Evolutionary conservation across 148 eudicot genomes (phyloP).

Genomic region (Polygonum aviculare): DNA sequence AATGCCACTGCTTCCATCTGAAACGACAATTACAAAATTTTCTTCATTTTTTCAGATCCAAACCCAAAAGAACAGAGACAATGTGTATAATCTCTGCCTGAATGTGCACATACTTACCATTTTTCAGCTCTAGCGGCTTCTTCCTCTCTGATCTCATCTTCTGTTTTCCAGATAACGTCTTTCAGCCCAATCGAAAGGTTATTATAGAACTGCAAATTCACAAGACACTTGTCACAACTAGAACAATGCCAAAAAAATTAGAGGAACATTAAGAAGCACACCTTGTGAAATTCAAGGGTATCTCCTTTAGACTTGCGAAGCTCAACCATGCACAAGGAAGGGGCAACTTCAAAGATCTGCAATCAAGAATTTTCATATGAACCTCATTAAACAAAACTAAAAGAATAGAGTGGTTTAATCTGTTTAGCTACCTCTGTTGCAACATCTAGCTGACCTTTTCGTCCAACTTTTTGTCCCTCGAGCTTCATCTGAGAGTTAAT

Average conservation of each 20-base stretch:
- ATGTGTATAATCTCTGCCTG: not conserved
- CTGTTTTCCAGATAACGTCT: conserved; percentile 82
- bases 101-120: not conserved
- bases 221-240: not conserved
- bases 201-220: conserved; percentile 67
- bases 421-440: conserved; percentile 68
- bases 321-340: conserved; percentile 85
- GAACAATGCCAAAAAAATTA: not conserved
- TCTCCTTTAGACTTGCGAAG: conserved; percentile 84
- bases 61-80: not conserved
- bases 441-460: conserved; percentile 83
- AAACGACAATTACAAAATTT: not conserved
- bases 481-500: conserved; percentile 57
- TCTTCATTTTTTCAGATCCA: not conserved
- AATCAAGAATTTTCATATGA: not conserved
- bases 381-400: too few relatives aligned
- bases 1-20: not conserved
- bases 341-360: conserved; percentile 94
- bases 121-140: conserved; percentile 8
- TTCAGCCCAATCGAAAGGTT: conserved; percentile 81
- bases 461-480: conserved; percentile 79
- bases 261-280: conserved; percentile 8
- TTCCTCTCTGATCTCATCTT: conserved; percentile 57
- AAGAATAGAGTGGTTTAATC: not conserved
- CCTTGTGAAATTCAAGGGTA: conserved; percentile 93